These are phyloP conservation scores for Combretum micranthum DNA, from an alignment of 345 rosid species.

Conservation along the genomic window DNA sequence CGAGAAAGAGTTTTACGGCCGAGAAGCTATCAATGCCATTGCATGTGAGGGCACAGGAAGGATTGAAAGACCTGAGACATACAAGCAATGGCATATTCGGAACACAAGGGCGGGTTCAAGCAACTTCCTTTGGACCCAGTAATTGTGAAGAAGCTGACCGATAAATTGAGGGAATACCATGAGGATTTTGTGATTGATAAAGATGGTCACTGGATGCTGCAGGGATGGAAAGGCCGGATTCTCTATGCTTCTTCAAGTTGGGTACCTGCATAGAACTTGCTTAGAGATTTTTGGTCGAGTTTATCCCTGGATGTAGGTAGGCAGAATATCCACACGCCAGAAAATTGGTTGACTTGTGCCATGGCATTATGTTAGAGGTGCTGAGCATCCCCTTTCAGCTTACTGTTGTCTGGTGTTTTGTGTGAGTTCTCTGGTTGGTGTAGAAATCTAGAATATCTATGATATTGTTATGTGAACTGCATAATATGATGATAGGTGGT, in stretches of 20 bases:
- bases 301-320: neutral
- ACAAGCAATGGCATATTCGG: constrained; percentile 39
- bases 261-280: constrained; percentile 19
- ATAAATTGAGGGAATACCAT: constrained; percentile 26
- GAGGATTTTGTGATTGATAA: constrained; percentile 29
- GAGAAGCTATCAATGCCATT: constrained; percentile 30
- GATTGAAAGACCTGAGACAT: constrained; percentile 39
- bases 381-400: too few relatives aligned
- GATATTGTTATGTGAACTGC: too few relatives aligned
- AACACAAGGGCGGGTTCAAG: constrained; percentile 37
- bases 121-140: constrained; percentile 23
- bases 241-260: constrained; percentile 32
- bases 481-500: too few relatives aligned
- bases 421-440: too few relatives aligned
- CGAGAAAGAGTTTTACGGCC: constrained; percentile 25
- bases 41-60: constrained; percentile 37
- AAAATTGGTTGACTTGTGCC: too few relatives aligned
- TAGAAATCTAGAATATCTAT: too few relatives aligned
- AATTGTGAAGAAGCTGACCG: constrained; percentile 20
- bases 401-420: too few relatives aligned
- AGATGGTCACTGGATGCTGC: constrained; percentile 36
- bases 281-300: neutral
- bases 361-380: too few relatives aligned
- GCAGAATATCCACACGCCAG: too few relatives aligned
- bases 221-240: constrained; percentile 46